Conservation (phyloP, 2,329 filamentous ascomycete species). For the Metarhizium sp. region DNA sequence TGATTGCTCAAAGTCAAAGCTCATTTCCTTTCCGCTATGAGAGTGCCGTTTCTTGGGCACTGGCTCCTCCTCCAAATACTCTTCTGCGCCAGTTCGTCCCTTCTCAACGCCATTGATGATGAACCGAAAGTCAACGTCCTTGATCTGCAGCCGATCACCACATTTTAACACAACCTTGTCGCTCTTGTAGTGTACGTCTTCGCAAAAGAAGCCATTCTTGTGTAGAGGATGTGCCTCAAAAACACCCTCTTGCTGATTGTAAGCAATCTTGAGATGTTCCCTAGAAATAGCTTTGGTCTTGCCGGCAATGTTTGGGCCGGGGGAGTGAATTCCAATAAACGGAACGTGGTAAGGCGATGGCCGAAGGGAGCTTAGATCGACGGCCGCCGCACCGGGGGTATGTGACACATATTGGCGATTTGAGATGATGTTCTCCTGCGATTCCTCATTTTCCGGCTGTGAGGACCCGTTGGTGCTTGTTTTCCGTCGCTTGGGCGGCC, state of each 20-base stretch:
- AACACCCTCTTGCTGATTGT: conserved; percentile 50
- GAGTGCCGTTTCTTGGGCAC: conserved; percentile 37
- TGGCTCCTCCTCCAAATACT: conserved; percentile 40
- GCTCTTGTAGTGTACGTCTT: conserved; percentile 48
- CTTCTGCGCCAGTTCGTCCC: conserved; percentile 49
- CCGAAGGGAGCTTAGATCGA: conserved; percentile 49
- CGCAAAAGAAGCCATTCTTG: conserved; percentile 60
- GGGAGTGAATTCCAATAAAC: conserved; percentile 64
- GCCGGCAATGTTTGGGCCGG: conserved; percentile 47
- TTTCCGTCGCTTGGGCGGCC: conserved; percentile 38
- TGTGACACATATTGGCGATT: conserved; percentile 53
- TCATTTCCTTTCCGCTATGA: conserved; percentile 59
- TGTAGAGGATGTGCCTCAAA: conserved; percentile 57
- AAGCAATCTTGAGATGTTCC: conserved; percentile 63
- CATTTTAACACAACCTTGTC: conserved; percentile 50
- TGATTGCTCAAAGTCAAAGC: conserved; percentile 60
- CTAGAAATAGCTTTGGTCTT: conserved; percentile 67
- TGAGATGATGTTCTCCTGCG: conserved; percentile 38
- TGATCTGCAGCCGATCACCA: conserved; percentile 61
- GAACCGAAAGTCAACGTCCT: conserved; percentile 59
- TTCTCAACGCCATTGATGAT: conserved; percentile 54
- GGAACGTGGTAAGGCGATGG: conserved; percentile 54
- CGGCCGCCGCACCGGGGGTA: conserved; percentile 47
- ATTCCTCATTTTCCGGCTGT: conserved; percentile 32
- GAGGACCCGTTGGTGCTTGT: conserved; percentile 34